Conservation (phyloP, 116 monocot genomes). For the Phalaenopsis hybrid region DNA sequence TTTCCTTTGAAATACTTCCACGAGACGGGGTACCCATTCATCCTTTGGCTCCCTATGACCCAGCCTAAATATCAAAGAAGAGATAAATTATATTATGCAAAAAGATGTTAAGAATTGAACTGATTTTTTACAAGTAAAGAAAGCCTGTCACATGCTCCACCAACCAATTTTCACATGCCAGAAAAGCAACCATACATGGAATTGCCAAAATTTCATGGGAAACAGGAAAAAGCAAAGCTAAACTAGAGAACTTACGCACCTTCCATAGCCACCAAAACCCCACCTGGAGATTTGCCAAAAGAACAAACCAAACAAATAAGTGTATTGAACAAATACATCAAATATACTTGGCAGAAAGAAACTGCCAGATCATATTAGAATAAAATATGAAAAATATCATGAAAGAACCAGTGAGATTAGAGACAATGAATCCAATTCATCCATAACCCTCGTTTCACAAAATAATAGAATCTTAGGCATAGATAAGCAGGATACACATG, state of each 20-base stretch:
- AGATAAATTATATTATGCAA: neutral
- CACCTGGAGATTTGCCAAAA: conserved; percentile 56
- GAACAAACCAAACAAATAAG: conserved; percentile 8
- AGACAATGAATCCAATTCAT: neutral
- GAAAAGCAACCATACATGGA: neutral
- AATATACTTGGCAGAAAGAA: neutral
- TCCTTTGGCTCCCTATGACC: conserved; percentile 98
- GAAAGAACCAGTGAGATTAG: neutral
- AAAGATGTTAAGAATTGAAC: neutral
- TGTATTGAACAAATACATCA: neutral
- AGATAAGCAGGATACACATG: neutral
- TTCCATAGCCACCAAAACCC: conserved; percentile 99
- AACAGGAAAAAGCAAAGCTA: neutral
- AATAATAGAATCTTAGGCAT: neutral
- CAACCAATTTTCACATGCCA: neutral
- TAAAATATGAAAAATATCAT: neutral
- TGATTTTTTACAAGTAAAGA: neutral
- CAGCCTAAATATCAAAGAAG: conserved; percentile 37
- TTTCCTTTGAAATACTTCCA: conserved; percentile 86
- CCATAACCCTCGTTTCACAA: neutral
- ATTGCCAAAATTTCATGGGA: neutral
- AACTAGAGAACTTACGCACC: conserved; percentile 29
- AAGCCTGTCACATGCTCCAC: neutral
- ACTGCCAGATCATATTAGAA: neutral
- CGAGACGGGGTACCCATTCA: conserved; percentile 87